Conservation (phyloP, 192 early-diverging fungal genomes). For the Coemansia guatemalensis region DNA sequence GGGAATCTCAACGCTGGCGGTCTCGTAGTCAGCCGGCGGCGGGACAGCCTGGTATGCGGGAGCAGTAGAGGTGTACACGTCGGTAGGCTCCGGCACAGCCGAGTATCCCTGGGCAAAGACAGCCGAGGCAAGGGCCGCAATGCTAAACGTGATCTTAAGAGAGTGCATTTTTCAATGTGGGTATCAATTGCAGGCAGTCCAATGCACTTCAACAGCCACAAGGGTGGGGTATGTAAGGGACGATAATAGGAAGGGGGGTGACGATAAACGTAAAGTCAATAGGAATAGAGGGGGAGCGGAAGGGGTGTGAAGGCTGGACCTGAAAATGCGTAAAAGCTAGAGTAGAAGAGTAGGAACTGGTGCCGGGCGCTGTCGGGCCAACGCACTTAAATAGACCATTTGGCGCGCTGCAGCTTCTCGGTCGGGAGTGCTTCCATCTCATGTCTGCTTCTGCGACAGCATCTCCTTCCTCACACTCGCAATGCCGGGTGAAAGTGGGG, state of each 20-base stretch:
- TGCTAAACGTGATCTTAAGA: conserved; percentile 36
- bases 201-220: neutral
- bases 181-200: conserved; percentile 10
- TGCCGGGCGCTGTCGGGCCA: neutral
- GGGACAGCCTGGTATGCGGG: conserved; percentile 17
- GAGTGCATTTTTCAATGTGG: conserved; percentile 28
- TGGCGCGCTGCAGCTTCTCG: too few relatives aligned
- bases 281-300: neutral
- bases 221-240: conserved; percentile 1
- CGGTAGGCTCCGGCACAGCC: conserved; percentile 12
- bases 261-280: neutral
- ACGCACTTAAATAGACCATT: conserved; percentile 14
- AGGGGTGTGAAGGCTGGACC: conserved; percentile 12
- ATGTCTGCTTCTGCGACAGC: too few relatives aligned
- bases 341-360: neutral
- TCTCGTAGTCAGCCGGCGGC: conserved; percentile 2
- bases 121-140: conserved; percentile 42
- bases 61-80: conserved; percentile 22
- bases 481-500: too few relatives aligned
- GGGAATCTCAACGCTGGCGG: neutral
- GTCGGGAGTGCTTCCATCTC: too few relatives aligned
- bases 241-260: conserved; percentile 3
- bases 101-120: conserved; percentile 20
- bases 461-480: too few relatives aligned
- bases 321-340: conserved; percentile 17